Evolutionary conservation across 306 rosid genomes (phyloP), one percentile per base, ranked within the genome.

Genomic region (Hippophae rhamnoides): DNA sequence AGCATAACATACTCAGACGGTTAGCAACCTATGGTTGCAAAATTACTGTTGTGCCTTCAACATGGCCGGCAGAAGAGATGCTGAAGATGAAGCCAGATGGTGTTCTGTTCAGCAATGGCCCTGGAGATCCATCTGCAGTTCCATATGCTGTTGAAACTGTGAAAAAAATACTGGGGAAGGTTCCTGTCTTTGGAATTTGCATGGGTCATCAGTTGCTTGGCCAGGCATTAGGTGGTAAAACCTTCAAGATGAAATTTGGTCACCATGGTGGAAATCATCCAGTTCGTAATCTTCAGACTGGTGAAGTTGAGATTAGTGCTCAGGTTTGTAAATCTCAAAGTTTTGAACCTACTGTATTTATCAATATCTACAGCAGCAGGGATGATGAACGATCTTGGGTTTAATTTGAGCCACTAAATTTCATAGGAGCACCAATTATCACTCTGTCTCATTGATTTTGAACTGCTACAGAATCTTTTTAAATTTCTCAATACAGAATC

Each of bases 231-330:
- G 99, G 99, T 41, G 99, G 95, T 59, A 83, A 75, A 66, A 92
- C 99, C 68, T 88, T 79, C 65, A 92, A 92, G 72, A 92, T 92
- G 99, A 92, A 92, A 70, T 92, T 88, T 52, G 99, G 99, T 72
- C 99, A 88, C 72, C 99, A 92, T 18, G 99, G 99, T 64, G 99
- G 99, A 75, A 92, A 92, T 72, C 99, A 92, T 66, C 99, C 99
- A 0, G 96, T 92, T 43, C 90, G 95, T 53, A 85, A 87, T 74
- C 82, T 85, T 71, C 62, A 61, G 47, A 76, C 72, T 27, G 85
- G 95, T 61, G 66, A 69, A 7, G 99, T 92, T 61, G 99, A 88
- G 68, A 92, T 92, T 64, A 92, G 96, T 72, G 81, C 96, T 54
- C 99, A 92, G 96, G 99, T 88, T 58, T 68, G 68, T 51, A 7